These are phyloP conservation scores for Ambrosiella cleistominuta DNA, from an alignment of 2,329 filamentous ascomycete species.

Conservation along the genomic window DNA sequence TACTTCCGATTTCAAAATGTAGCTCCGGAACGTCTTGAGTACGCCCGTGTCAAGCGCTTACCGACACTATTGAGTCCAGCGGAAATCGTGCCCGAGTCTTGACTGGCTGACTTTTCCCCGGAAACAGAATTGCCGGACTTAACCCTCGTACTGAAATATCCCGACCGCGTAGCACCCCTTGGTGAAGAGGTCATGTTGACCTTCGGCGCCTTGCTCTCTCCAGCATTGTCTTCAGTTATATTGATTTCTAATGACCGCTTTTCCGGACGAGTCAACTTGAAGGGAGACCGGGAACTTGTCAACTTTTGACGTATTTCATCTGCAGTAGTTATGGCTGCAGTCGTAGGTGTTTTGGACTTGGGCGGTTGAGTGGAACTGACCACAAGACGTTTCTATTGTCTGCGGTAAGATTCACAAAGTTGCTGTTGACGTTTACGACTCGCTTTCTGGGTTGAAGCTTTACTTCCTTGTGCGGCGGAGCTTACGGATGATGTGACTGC, in stretches of 20 bases:
- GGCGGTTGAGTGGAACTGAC: not conserved
- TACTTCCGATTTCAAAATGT: not conserved
- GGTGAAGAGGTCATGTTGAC: not conserved
- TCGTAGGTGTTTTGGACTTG: not conserved
- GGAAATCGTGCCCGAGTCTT: not conserved
- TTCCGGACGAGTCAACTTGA: not conserved
- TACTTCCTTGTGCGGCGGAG: conserved; percentile 5
- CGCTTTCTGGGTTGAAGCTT: conserved; percentile 14
- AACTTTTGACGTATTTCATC: conserved; percentile 9
- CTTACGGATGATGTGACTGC: no score
- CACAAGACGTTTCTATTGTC: not conserved
- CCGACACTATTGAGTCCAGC: not conserved
- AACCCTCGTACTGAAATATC: no score
- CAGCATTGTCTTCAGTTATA: not conserved
- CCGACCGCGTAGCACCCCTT: not conserved
- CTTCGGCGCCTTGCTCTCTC: not conserved
- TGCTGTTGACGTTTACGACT: conserved; percentile 4
- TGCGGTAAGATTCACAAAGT: conserved; percentile 1
- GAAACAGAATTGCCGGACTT: not conserved
- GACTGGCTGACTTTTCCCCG: not conserved
- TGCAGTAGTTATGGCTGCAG: conserved; percentile 1
- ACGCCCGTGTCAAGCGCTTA: not conserved
- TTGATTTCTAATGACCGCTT: not conserved
- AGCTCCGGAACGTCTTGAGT: not conserved
- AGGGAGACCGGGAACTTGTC: not conserved